Evolutionary conservation across 2,329 filamentous ascomycete species (phyloP), one percentile per base, ranked within the genome.

Genomic region (Plectosphaerella plurivora): DNA sequence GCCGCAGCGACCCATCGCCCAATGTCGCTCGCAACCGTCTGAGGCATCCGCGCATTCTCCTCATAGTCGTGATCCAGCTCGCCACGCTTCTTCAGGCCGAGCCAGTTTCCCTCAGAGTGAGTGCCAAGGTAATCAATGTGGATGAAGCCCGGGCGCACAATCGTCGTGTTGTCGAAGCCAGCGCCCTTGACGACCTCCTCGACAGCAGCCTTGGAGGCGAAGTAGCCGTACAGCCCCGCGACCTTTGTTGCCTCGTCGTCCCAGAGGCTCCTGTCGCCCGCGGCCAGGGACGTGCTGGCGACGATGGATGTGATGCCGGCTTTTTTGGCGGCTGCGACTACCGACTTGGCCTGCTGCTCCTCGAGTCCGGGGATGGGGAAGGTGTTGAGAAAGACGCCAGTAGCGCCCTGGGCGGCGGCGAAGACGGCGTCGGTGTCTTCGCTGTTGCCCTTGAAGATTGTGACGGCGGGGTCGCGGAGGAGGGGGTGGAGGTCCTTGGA

Each of bases 361-460:
- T 70, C 68, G 0, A 68, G 6, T 0, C 66, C 66, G 0, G 63
- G 59, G 28, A 52, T 63, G 0, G 58, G 63, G 20, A 57, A 51
- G 0, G 65, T 65, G 42, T 58, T 66, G 1, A 62, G 48, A 41
- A 70, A 69, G 9, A 57, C 67, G 2, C 61, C 67, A 1, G 58
- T 58, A 49, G 67, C 70, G 33, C 68, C 69, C 22, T 64, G 56
- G 0, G 68, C 67, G 2, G 69, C 69, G 35, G 45, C 36, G 28
- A 58, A 59, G 22, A 72, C 56, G 0, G 57, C 63, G 0, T 69
- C 64, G n/a, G 60, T 58, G 16, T 69, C 61, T 7, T 54, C 58
- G 56, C 63, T 70, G 12, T 70, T 65, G 9, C 68, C 69, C 48
- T 71, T 55, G 54, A 72, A 71, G 18, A 72, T 9, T 0, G 63